Evolutionary conservation across 805 yeast genomes (phyloP).

Genomic region (Teunomyces kruisii): DNA sequence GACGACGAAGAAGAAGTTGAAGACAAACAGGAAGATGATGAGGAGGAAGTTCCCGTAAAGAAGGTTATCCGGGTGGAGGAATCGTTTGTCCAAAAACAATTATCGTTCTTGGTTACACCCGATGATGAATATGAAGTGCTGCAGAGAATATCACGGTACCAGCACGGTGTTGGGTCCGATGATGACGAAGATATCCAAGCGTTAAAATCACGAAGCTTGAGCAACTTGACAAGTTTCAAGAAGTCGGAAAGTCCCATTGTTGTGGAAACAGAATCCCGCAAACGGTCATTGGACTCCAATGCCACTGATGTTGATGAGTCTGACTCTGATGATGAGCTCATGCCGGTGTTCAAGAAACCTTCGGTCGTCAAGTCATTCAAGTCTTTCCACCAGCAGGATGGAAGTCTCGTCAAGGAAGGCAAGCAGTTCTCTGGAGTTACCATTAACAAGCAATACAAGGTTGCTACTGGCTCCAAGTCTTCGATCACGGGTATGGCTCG

Average conservation of each 20-base stretch:
- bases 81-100: conserved; percentile 54
- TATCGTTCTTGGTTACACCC: conserved; percentile 49
- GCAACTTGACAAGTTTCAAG: conserved; percentile 24
- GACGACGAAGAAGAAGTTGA: conserved; percentile 24
- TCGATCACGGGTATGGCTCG: conserved; percentile 56
- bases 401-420: conserved; percentile 41
- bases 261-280: conserved; percentile 12
- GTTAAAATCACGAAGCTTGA: conserved; percentile 44
- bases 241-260: conserved; percentile 18
- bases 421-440: conserved; percentile 47
- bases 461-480: conserved; percentile 55
- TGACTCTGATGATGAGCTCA: conserved; percentile 34
- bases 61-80: conserved; percentile 45
- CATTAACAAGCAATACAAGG: conserved; percentile 51
- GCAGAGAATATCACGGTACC: conserved; percentile 31
- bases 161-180: conserved; percentile 38
- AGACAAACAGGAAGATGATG: conserved; percentile 18
- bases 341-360: conserved; percentile 44
- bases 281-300: conserved; percentile 14
- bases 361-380: conserved; percentile 50
- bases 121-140: conserved; percentile 30
- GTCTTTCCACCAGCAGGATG: conserved; percentile 35
- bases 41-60: conserved; percentile 24
- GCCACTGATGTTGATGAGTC: conserved; percentile 23
- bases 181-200: conserved; percentile 46